These are phyloP conservation scores for Yamadazyma sp. DNA, from an alignment of 1,139 yeast species.

Conservation along the genomic window DNA sequence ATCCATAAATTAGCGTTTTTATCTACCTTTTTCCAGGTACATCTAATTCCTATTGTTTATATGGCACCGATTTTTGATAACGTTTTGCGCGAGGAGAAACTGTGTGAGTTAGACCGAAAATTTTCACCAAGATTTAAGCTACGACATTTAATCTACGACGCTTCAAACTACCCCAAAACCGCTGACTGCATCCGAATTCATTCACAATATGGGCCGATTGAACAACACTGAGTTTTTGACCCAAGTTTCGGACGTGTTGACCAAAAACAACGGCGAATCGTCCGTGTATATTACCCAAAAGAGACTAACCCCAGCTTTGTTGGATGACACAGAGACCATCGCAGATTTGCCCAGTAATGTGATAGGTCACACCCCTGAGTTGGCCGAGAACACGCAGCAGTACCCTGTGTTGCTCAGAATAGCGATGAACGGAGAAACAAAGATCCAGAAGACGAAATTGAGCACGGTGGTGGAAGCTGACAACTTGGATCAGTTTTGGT, in stretches of 20 bases:
- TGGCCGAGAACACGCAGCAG: slow-evolving; percentile 18
- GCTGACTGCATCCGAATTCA: too few relatives aligned
- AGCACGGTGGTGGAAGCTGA: slow-evolving; percentile 65
- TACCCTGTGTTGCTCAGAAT: slow-evolving; percentile 58
- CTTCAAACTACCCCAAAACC: too few relatives aligned
- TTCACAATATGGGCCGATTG: slow-evolving; percentile 33
- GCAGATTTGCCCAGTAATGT: slow-evolving; percentile 42
- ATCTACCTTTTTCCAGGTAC: neutral
- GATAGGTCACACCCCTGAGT: slow-evolving; percentile 17
- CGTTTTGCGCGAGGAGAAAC: neutral
- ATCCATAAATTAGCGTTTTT: neutral
- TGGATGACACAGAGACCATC: slow-evolving; percentile 14
- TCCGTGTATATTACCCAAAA: slow-evolving; percentile 47
- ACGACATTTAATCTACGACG: too few relatives aligned
- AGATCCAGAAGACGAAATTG: slow-evolving; percentile 47
- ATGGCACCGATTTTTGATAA: neutral
- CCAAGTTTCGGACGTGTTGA: slow-evolving; percentile 28
- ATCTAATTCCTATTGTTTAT: neutral
- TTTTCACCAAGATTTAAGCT: slow-evolving; percentile 2
- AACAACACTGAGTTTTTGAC: slow-evolving; percentile 39
- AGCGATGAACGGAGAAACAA: slow-evolving; percentile 37
- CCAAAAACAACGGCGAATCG: slow-evolving; percentile 36
- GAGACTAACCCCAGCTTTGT: slow-evolving; percentile 31
- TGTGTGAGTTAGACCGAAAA: neutral
- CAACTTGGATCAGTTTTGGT: slow-evolving; percentile 67